Evolutionary conservation across 2,329 filamentous ascomycete species (phyloP), one percentile per base, ranked within the genome.

Genomic region (Stylonectria norvegica): DNA sequence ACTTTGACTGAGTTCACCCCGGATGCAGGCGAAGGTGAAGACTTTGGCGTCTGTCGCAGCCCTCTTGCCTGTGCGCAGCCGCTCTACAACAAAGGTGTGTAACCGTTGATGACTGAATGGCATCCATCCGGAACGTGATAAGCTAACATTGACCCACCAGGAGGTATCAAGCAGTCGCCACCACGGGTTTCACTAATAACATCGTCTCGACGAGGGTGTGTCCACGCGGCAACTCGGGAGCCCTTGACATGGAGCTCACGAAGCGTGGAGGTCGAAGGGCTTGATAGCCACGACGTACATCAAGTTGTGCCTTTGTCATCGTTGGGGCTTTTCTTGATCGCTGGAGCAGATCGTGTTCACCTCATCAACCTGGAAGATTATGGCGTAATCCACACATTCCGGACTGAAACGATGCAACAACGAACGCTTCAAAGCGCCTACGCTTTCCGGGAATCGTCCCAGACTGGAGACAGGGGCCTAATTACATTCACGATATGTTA

Each of bases 401-500:
- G 62, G 14, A 80, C 80, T 1, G 73, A 79, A 25, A 66, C 67
- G 2, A 78, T 86, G 57, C 71, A 75, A 42, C 69, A 74, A 4
- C 73, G 75, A 23, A 78, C 81, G 0, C 68, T 89, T 12, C 73
- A 78, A 34, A 78, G 77, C 36, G 73, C 83, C 40, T 77, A 80
- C 53, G 73, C 76, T 2, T 45, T 44, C 20, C 53, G 55, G 22
- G 45, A 55, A 18, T 31, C 72, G 66, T 41, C 69, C 70, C 34
- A 67, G 65, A 44, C 78, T 74, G 76, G 73, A 11, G 73, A 72
- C 1, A 64, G 72, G 1, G 77, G 80, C 1, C 63, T 89, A 2
- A 70, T 71, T 19, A 81, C 75, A 11, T 68, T 89, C n/a, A 81
- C 77, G 0, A 62, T 89, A 16, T 77, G 75, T 10, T 88, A 87